Percentiles rank a stretch among this genome's conserved stretches.
Evolutionary conservation across 2,329 filamentous ascomycete species (phyloP).

Genomic region (Nigrospora osmanthi): DNA sequence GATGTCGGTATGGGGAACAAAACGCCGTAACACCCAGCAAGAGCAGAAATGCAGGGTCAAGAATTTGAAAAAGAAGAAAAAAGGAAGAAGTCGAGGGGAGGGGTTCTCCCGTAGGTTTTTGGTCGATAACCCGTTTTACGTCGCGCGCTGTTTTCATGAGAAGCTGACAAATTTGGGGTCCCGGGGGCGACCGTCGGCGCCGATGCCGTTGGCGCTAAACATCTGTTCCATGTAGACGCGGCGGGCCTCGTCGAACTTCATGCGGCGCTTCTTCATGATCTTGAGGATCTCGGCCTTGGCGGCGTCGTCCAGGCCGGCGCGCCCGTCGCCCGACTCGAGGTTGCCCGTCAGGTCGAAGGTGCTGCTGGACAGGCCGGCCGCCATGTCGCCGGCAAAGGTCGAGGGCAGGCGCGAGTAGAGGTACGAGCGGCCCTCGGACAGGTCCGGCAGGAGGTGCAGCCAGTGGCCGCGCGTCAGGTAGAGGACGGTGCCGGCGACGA

Average conservation of each 20-base stretch:
- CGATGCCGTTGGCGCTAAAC: conserved; percentile 84
- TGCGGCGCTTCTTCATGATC: conserved; percentile 81
- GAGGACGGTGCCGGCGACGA: conserved; percentile 65
- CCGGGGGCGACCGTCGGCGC: conserved; percentile 74
- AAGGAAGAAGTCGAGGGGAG: no score
- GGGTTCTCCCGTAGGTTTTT: no score
- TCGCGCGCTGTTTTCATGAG: conserved; percentile 39
- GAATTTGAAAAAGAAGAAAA: no score
- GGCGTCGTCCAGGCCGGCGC: conserved; percentile 71
- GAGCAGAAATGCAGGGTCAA: neutral
- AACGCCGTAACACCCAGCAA: conserved; percentile 1
- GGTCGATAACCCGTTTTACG: neutral
- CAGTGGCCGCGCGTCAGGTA: conserved; percentile 77
- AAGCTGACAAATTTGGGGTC: conserved; percentile 97
- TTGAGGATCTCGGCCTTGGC: conserved; percentile 76
- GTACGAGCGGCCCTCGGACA: conserved; percentile 47
- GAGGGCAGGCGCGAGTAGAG: conserved; percentile 72
- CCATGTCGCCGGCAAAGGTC: conserved; percentile 76
- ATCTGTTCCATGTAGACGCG: conserved; percentile 77
- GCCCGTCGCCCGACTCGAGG: conserved; percentile 67
- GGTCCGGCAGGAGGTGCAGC: conserved; percentile 60
- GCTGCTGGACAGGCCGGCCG: conserved; percentile 74
- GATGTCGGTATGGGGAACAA: neutral
- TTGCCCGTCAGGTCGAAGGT: conserved; percentile 81
- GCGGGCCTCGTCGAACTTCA: conserved; percentile 87